A percentile compares a stretch with the other conserved stretches of the same genome.
Conservation (phyloP, 2,329 filamentous ascomycete genomes). For the Zymoseptoria passerinii region DNA sequence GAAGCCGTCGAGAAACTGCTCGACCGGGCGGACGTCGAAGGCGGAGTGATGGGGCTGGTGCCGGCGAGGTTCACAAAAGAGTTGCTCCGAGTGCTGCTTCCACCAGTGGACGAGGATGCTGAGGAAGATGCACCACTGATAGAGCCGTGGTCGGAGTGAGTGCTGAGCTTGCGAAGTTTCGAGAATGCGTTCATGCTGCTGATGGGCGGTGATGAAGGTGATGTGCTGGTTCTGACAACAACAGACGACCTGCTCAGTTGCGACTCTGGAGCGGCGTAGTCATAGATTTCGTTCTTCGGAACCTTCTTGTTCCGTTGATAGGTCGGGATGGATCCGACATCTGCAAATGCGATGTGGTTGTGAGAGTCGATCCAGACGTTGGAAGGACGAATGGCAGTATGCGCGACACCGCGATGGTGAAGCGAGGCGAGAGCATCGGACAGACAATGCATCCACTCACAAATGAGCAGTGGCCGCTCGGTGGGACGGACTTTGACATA, state of each 20-base stretch:
- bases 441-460: slow-evolving; percentile 70
- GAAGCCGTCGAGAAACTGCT: slow-evolving; percentile 19
- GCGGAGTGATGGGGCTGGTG: slow-evolving; percentile 18
- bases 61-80: slow-evolving; percentile 19
- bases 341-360: slow-evolving; percentile 60
- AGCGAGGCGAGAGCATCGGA: slow-evolving; percentile 60
- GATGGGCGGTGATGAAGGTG: slow-evolving; percentile 13
- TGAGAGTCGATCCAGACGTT: slow-evolving; percentile 59
- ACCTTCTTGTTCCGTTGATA: slow-evolving; percentile 46
- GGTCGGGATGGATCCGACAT: slow-evolving; percentile 44
- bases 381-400: slow-evolving; percentile 62
- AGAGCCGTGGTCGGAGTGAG: slow-evolving; percentile 11
- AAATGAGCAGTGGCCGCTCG: slow-evolving; percentile 50
- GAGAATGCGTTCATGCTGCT: slow-evolving; percentile 24
- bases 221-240: slow-evolving; percentile 23
- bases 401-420: slow-evolving; percentile 55
- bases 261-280: slow-evolving; percentile 65
- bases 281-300: slow-evolving; percentile 61
- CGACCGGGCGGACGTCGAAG: slow-evolving; percentile 15
- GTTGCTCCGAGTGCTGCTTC: slow-evolving; percentile 24
- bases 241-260: slow-evolving; percentile 39
- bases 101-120: slow-evolving; percentile 27
- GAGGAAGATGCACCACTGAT: slow-evolving; percentile 20
- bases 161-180: slow-evolving; percentile 26
- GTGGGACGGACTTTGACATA: slow-evolving; percentile 56